Base-by-base conservation (phyloP, 352 stramenopile genomes). In the Phytophthora idaei region DNA sequence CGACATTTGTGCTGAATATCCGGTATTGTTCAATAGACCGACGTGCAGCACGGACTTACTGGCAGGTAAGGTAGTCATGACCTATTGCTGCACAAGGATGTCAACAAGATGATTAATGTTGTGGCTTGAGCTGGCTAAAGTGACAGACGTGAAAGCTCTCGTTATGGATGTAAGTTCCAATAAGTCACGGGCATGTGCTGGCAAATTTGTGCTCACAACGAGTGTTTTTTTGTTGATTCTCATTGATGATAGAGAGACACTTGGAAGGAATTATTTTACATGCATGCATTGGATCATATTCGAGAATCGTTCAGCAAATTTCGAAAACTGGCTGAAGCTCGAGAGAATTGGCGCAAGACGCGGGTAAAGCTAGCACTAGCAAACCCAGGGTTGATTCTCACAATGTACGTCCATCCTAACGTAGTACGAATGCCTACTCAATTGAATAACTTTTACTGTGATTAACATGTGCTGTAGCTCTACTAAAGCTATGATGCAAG, bases 401-500 rank as follows among this genome's bases (percentile, higher is more conserved):
- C 85, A 5, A 73, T 94, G 87, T 94, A 74, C 14, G 71, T 25
- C 44, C 17, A 21, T 21, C 21, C 21, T 21, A 21, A 21, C 21
- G 21, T 21, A 21, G 21, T 21, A 21, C 21, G 21, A 21, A 21
- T 21, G 21, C 21, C 21, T 21, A 21, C 21, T 32, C 2, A 32
- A 14, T 12, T n/a, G 7, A n/a, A 9, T 21, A 39, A 9, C 53
- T 49, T 32, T 56, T 32, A 68, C 28, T 28, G 14, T 39, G 25
- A 28, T 6, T 56, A 41, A 56, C 3, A 8, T 50, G 7, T 50
- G n/a, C 5, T 6, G 9, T 32, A 94, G 87, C 28, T 90, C 87
- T 0, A 93, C 87, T 5, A 90, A 89, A 46, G 76, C 77, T 25
- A 93, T 94, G 87, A 93, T 94, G 87, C 78, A 88, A 61, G 85